Evolutionary conservation across 2,329 filamentous ascomycete genomes (phyloP).

Genomic region (Alternaria longipes): DNA sequence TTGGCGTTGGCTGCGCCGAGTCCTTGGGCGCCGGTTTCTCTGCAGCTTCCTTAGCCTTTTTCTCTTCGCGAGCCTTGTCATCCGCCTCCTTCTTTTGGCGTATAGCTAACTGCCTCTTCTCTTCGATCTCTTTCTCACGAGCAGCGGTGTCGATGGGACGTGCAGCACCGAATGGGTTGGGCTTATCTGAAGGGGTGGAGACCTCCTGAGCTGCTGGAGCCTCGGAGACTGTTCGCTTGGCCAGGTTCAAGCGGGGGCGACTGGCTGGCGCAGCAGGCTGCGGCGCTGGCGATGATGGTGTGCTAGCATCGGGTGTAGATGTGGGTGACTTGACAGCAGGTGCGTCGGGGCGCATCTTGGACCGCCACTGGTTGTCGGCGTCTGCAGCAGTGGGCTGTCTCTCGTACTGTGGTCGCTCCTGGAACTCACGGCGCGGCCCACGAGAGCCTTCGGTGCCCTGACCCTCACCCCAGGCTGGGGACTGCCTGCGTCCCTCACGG

Average conservation of each 20-base stretch:
- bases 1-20: conserved; percentile 46
- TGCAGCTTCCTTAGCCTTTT: conserved; percentile 60
- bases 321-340: conserved; percentile 68
- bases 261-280: conserved; percentile 65
- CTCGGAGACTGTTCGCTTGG: conserved; percentile 91
- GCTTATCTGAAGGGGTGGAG: conserved; percentile 69
- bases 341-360: conserved; percentile 86
- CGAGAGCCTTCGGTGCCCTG: conserved; percentile 78
- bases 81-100: conserved; percentile 88
- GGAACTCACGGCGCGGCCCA: conserved; percentile 78
- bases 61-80: conserved; percentile 81
- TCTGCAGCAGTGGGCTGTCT: conserved; percentile 87
- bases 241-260: conserved; percentile 85
- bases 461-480: conserved; percentile 79
- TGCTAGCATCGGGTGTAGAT: conserved; percentile 76
- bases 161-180: conserved; percentile 92
- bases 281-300: conserved; percentile 77
- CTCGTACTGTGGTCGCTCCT: conserved; percentile 67
- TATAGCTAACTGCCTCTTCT: conserved; percentile 78
- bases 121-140: conserved; percentile 87
- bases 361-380: conserved; percentile 91
- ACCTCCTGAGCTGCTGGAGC: conserved; percentile 60
- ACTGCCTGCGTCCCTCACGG: conserved; percentile 57
- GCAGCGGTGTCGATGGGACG: conserved; percentile 92
- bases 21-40: conserved; percentile 68